Conservation (phyloP, 768 basidiomycete genomes). For the Glaciozyma antarctica region DNA sequence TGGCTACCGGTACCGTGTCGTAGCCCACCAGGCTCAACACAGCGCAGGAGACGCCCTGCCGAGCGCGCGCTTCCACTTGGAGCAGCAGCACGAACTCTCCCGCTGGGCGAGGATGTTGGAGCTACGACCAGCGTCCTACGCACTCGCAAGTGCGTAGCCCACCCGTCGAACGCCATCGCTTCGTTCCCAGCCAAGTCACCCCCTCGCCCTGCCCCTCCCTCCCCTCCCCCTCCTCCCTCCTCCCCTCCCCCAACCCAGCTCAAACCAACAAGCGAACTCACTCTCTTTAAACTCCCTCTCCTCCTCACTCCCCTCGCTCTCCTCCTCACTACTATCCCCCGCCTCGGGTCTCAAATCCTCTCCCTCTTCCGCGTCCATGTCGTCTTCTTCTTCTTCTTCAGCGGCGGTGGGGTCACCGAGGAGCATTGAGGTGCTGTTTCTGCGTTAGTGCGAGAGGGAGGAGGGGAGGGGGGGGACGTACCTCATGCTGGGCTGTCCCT, state of each 20-base stretch:
- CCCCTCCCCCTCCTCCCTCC: background rate
- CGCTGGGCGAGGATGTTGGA: too few relatives aligned
- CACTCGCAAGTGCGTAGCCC: too few relatives aligned
- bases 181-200: background rate
- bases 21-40: too few relatives aligned
- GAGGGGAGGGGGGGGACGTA: too few relatives aligned
- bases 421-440: too few relatives aligned
- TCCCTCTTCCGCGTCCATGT: background rate
- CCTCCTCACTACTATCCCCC: constrained; percentile 25
- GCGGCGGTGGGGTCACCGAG: background rate
- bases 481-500: background rate
- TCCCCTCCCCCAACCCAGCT: background rate
- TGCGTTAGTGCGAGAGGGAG: too few relatives aligned
- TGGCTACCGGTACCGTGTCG: too few relatives aligned
- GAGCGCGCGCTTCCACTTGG: too few relatives aligned
- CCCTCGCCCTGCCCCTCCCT: background rate
- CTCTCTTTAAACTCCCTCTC: constrained; percentile 24
- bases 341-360: background rate
- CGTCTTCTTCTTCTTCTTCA: background rate
- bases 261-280: background rate
- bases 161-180: background rate
- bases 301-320: constrained; percentile 25
- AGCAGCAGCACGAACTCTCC: too few relatives aligned
- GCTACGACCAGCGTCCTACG: too few relatives aligned
- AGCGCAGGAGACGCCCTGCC: too few relatives aligned